A percentile compares a stretch with the other conserved stretches of the same genome.
These are phyloP conservation scores for Saccharomycopsis fodiens DNA, from an alignment of 805 yeast species.

Conservation along the genomic window DNA sequence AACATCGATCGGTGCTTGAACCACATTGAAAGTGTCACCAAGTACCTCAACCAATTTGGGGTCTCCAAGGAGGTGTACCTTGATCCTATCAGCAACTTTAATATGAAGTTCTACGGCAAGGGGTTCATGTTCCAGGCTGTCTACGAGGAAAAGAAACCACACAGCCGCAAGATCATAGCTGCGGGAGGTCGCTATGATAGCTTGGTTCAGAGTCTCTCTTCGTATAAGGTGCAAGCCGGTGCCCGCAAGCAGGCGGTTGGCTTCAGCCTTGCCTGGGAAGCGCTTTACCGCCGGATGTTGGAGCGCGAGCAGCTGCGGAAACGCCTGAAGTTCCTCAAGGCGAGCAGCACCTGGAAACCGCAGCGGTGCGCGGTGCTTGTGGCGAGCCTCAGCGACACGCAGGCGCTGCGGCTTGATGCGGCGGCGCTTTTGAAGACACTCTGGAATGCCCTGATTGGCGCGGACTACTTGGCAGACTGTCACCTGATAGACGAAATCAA, in stretches of 20 bases:
- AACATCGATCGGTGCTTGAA: conserved; percentile 56
- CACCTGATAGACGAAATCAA: conserved; percentile 65
- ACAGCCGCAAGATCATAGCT: conserved; percentile 42
- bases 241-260: conserved; percentile 66
- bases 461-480: conserved; percentile 53
- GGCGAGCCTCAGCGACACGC: conserved; percentile 53
- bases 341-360: conserved; percentile 32
- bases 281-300: conserved; percentile 45
- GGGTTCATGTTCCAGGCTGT: conserved; percentile 89
- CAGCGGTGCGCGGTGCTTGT: conserved; percentile 77
- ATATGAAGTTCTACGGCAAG: conserved; percentile 65
- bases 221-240: conserved; percentile 22
- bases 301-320: conserved; percentile 33
- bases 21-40: conserved; percentile 54
- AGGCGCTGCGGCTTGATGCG: conserved; percentile 39
- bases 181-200: conserved; percentile 94
- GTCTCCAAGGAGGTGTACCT: conserved; percentile 46
- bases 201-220: conserved; percentile 55
- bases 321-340: conserved; percentile 25
- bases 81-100: conserved; percentile 80
- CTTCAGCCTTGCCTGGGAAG: conserved; percentile 72
- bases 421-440: conserved; percentile 53
- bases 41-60: conserved; percentile 49
- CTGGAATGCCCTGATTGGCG: conserved; percentile 74
- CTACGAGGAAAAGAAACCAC: conserved; percentile 50